These are phyloP conservation scores for Anisogramma anomala DNA, from an alignment of 2,329 filamentous ascomycete genomes.

Conservation along the genomic window DNA sequence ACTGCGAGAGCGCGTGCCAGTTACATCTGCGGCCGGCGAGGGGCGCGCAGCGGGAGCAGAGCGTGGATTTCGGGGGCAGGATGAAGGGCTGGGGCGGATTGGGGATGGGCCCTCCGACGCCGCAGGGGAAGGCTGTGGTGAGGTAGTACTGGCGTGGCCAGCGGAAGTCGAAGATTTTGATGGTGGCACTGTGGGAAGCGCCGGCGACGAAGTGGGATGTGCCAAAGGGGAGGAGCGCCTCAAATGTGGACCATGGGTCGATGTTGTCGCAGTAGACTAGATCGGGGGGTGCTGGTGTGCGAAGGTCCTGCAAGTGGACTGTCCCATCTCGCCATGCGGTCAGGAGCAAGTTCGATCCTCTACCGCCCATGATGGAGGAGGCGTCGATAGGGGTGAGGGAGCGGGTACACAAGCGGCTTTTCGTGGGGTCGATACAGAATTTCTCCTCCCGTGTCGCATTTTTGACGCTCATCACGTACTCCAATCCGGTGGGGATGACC, in stretches of 20 bases:
- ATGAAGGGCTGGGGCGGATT: constrained; percentile 23
- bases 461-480: constrained; percentile 25
- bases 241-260: constrained; percentile 33
- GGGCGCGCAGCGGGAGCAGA: constrained; percentile 25
- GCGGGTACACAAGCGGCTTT: constrained; percentile 22
- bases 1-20: constrained; percentile 36
- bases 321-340: constrained; percentile 44
- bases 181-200: constrained; percentile 29
- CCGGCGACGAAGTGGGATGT: constrained; percentile 40
- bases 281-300: constrained; percentile 35
- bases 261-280: constrained; percentile 42
- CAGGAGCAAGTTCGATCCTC: constrained; percentile 32
- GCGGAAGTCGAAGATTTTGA: constrained; percentile 45
- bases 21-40: constrained; percentile 25
- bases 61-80: constrained; percentile 12
- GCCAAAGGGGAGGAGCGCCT: constrained; percentile 38
- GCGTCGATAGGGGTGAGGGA: constrained; percentile 35
- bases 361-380: constrained; percentile 20
- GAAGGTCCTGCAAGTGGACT: constrained; percentile 35
- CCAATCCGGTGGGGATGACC: constrained; percentile 34
- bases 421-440: constrained; percentile 18
- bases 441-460: constrained; percentile 19
- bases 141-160: constrained; percentile 37
- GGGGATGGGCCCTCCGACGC: constrained; percentile 25
- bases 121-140: constrained; percentile 36